Evolutionary conservation across 129 eudicot species (phyloP).

Genomic region (Mikania micrantha): DNA sequence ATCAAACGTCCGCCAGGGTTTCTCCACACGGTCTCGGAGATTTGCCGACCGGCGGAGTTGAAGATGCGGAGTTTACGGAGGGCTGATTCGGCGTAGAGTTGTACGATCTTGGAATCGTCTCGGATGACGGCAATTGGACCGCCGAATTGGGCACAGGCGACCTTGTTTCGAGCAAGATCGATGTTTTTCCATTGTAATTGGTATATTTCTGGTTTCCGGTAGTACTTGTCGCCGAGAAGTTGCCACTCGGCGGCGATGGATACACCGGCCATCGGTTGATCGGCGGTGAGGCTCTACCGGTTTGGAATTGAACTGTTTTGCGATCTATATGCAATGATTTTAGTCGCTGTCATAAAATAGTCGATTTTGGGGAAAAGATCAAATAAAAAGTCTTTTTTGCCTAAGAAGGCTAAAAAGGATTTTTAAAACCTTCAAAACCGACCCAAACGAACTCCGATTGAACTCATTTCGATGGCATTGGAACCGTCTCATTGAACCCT

Average conservation of each 20-base stretch:
- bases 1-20: slow-evolving; percentile 85
- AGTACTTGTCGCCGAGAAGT: slow-evolving; percentile 80
- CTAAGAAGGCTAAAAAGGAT: no score
- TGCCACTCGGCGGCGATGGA: slow-evolving; percentile 99
- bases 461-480: no score
- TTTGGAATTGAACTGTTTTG: background rate
- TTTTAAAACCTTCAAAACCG: no score
- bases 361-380: no score
- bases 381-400: no score
- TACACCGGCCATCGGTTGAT: slow-evolving; percentile 53
- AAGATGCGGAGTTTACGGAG: slow-evolving; percentile 90
- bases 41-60: slow-evolving; percentile 74
- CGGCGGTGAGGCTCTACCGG: slow-evolving; percentile 19
- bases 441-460: no score
- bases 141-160: slow-evolving; percentile 89
- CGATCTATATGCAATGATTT: background rate
- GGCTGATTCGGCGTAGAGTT: slow-evolving; percentile 94
- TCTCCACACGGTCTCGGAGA: slow-evolving; percentile 79
- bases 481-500: no score
- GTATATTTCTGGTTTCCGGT: slow-evolving; percentile 80
- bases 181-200: slow-evolving; percentile 74
- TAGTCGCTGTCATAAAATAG: no score
- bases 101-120: slow-evolving; percentile 95
- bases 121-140: slow-evolving; percentile 97
- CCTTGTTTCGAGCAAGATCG: slow-evolving; percentile 84